A percentile compares a stretch with the other conserved stretches of the same genome.
These are phyloP conservation scores for Metrosideros polymorpha DNA, from an alignment of 441 rosid species.

Conservation along the genomic window DNA sequence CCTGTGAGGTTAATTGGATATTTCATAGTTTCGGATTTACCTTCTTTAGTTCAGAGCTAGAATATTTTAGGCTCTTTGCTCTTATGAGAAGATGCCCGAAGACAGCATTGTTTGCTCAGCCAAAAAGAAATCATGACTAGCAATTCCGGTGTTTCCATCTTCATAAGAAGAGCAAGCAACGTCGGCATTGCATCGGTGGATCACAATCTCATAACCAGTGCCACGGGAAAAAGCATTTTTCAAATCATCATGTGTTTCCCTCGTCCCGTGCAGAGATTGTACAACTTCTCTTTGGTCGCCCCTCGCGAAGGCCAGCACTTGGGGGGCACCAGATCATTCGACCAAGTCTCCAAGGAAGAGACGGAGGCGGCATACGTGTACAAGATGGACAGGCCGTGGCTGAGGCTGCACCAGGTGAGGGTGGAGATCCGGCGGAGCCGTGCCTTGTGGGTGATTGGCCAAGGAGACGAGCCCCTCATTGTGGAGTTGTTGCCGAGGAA, in stretches of 20 bases:
- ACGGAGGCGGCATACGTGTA: neutral
- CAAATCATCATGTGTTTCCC: no score
- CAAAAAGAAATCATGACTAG: rapidly evolving
- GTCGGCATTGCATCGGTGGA: no score
- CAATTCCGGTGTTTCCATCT: no score
- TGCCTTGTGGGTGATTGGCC: neutral
- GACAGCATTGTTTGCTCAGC: neutral
- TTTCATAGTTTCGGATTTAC: neutral
- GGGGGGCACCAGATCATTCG: rapidly evolving
- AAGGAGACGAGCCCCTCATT: neutral
- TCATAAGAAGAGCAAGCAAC: no score
- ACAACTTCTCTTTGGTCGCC: no score
- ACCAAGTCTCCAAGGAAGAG: neutral
- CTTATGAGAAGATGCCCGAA: neutral
- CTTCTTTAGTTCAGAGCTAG: no score
- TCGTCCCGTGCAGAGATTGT: no score
- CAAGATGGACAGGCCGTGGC: neutral
- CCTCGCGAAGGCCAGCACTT: neutral
- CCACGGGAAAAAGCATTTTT: no score
- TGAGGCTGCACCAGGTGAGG: neutral
- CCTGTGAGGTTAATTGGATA: neutral
- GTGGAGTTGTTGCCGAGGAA: no score
- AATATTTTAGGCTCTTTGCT: no score
- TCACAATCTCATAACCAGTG: no score
- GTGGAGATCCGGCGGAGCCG: neutral